Evolutionary conservation across 257 asterid genomes (phyloP).

Genomic region (Gentiana macrophylla): DNA sequence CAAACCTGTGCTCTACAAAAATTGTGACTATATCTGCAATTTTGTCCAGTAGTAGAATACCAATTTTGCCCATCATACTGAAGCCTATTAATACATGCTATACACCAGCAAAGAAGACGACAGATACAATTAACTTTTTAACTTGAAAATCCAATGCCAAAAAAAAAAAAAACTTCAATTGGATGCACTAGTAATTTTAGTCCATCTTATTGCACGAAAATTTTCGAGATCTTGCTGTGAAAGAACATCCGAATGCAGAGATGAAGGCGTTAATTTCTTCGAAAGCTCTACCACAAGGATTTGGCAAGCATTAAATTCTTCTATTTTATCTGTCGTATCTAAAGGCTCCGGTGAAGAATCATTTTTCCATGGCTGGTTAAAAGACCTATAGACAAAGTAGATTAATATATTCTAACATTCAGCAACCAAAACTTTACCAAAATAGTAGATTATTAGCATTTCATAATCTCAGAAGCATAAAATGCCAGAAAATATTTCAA

Average conservation of each 20-base stretch:
- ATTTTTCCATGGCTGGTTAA: conserved; percentile 64
- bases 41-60: no score
- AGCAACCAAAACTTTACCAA: neutral
- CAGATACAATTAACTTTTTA: no score
- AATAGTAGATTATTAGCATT: conserved; percentile 1
- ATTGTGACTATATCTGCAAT: no score
- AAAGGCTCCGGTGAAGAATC: conserved; percentile 25
- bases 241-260: conserved; percentile 22
- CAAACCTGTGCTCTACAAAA: no score
- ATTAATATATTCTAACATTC: neutral
- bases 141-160: no score
- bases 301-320: conserved; percentile 70
- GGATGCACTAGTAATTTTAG: conserved; percentile 32
- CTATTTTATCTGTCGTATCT: conserved; percentile 25
- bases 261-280: conserved; percentile 28
- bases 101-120: no score
- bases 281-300: conserved; percentile 46
- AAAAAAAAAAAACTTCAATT: conserved; percentile 11
- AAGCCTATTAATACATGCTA: no score
- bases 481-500: no score
- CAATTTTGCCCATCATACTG: no score
- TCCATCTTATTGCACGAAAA: conserved; percentile 47
- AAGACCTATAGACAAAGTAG: conserved; percentile 45
- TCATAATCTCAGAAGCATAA: neutral
- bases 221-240: conserved; percentile 32